These are phyloP conservation scores for Aristolochia contorta DNA, from an alignment of 164 flowering plant genomes.

Conservation along the genomic window DNA sequence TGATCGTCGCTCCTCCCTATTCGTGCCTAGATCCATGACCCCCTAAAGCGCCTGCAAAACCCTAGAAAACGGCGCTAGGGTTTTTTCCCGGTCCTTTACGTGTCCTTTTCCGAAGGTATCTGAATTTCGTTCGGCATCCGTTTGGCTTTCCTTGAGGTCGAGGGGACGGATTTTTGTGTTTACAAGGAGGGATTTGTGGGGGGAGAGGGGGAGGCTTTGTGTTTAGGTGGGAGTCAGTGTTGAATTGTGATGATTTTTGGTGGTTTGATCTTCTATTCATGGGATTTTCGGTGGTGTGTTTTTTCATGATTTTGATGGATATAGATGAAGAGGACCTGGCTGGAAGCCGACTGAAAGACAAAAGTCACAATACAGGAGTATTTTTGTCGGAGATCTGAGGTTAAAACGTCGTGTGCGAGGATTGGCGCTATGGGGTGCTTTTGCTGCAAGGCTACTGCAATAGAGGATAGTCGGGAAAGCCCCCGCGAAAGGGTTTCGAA, in stretches of 20 bases:
- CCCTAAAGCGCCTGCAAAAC: background rate
- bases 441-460: slow-evolving; percentile 67
- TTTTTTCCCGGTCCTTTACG: background rate
- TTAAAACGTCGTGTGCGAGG: background rate
- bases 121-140: background rate
- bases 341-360: background rate
- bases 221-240: background rate
- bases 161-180: background rate
- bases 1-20: background rate
- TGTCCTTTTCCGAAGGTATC: background rate
- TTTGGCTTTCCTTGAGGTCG: background rate
- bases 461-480: slow-evolving; percentile 70
- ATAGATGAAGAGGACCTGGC: slow-evolving; percentile 2
- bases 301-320: slow-evolving; percentile 3
- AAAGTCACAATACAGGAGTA: background rate
- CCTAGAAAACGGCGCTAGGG: slow-evolving; percentile 6
- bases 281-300: background rate
- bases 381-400: background rate
- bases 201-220: background rate
- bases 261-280: background rate
- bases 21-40: background rate
- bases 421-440: slow-evolving; percentile 51
- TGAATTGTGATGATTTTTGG: background rate
- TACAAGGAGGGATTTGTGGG: background rate
- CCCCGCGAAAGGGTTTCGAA: slow-evolving; percentile 50